phyloP scores from a whole-genome alignment of 106 monocot species.

The Cymbidium sinense region DNA sequence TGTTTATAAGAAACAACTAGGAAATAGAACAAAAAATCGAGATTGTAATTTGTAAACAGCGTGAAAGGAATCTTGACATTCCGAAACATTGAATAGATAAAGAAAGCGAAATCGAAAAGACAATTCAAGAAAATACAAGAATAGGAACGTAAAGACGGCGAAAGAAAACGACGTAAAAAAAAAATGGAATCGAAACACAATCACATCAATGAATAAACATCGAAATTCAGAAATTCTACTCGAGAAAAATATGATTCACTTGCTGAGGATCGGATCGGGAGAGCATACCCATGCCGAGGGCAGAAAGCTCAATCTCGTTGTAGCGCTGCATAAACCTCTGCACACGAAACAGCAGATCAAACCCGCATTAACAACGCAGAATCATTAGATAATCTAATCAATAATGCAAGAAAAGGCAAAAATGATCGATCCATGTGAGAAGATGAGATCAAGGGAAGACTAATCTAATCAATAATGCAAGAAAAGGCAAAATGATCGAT shows the following conservation, averaged over 20 bases:
- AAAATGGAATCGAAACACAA: too few relatives aligned
- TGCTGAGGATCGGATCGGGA: not conserved
- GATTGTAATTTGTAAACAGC: not conserved
- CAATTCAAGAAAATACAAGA: too few relatives aligned
- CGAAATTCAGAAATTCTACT: too few relatives aligned
- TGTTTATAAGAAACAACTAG: not conserved
- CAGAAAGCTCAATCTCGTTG: constrained; percentile 69
- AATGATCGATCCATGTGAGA: not conserved
- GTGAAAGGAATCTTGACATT: not conserved
- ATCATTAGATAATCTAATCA: not conserved
- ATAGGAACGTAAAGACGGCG: too few relatives aligned
- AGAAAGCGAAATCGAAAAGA: not conserved
- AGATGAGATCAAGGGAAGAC: not conserved
- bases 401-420: not conserved
- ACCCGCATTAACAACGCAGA: not conserved
- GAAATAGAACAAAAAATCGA: not conserved
- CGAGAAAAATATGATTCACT: too few relatives aligned
- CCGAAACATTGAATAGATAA: not conserved
- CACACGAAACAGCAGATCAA: not conserved
- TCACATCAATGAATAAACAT: too few relatives aligned
- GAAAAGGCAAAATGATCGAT: not conserved
- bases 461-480: not conserved
- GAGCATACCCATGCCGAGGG: constrained; percentile 65
- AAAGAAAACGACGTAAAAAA: too few relatives aligned
- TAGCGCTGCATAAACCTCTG: constrained; percentile 64